Percentiles rank a stretch among this genome's conserved stretches.
Evolutionary conservation across 2,329 filamentous ascomycete species (phyloP).

Genomic region (Fusarium subglutinans): DNA sequence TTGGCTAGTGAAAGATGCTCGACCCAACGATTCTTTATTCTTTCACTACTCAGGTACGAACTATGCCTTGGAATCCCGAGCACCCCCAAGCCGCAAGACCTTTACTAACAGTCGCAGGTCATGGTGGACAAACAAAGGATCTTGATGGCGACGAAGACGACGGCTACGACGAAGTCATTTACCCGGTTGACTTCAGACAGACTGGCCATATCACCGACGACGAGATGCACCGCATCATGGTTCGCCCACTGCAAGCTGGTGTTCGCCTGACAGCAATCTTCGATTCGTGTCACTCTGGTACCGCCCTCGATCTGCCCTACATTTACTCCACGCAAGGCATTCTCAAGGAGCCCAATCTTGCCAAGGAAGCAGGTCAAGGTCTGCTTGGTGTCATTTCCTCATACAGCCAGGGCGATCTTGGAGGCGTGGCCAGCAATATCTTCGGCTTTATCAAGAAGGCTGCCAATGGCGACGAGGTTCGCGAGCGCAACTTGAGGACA

Average conservation of each 20-base stretch:
- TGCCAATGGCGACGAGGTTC: constrained; percentile 80
- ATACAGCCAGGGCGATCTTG: constrained; percentile 76
- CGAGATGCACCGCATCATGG: constrained; percentile 81
- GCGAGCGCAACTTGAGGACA: constrained; percentile 81
- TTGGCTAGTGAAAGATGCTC: constrained; percentile 94
- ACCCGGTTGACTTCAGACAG: constrained; percentile 82
- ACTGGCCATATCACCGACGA: constrained; percentile 86
- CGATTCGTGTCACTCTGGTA: constrained; percentile 74
- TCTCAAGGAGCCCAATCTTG: constrained; percentile 74
- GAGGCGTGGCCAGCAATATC: constrained; percentile 81
- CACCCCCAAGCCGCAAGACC: neutral
- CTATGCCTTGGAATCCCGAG: neutral
- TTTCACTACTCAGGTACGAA: constrained; percentile 92
- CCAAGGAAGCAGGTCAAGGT: constrained; percentile 73
- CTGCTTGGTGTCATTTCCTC: constrained; percentile 68
- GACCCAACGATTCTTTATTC: constrained; percentile 92
- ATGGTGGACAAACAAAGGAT: constrained; percentile 84
- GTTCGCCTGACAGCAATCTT: constrained; percentile 71
- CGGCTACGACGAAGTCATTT: constrained; percentile 85
- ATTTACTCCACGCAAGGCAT: constrained; percentile 75
- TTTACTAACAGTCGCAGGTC: constrained; percentile 58
- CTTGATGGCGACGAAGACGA: constrained; percentile 83
- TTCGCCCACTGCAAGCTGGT: constrained; percentile 63
- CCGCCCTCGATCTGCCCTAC: constrained; percentile 72
- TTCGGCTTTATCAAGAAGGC: constrained; percentile 91